These are phyloP conservation scores for Hemisphaericaspora lyxosophila DNA, from an alignment of 1,139 yeast genomes.

Conservation along the genomic window DNA sequence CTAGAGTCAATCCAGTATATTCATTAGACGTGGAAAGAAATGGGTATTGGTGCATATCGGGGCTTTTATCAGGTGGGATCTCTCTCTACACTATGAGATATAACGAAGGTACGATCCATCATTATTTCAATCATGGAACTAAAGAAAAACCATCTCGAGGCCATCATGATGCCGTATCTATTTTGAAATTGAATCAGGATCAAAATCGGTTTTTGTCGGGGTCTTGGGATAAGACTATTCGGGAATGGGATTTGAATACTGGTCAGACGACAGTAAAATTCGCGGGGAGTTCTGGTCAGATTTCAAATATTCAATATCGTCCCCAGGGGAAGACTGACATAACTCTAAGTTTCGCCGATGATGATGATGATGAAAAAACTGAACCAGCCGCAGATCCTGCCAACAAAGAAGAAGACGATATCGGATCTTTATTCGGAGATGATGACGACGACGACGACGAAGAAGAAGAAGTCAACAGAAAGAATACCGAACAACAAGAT, in stretches of 20 bases:
- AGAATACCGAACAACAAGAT: constrained; percentile 23
- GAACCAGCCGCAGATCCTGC: constrained; percentile 2
- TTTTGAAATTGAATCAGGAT: constrained; percentile 57
- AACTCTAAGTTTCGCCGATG: constrained; percentile 18
- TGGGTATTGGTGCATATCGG: constrained; percentile 83
- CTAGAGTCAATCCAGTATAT: constrained; percentile 78
- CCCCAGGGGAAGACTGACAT: constrained; percentile 62
- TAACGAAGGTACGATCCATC: constrained; percentile 78
- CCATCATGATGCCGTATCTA: constrained; percentile 77
- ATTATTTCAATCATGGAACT: constrained; percentile 57
- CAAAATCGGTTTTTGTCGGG: constrained; percentile 75
- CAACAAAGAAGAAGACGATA: constrained; percentile 52
- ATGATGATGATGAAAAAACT: constrained; percentile 13
- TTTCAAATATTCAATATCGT: constrained; percentile 74
- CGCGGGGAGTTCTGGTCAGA: constrained; percentile 68
- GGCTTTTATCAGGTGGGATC: constrained; percentile 83
- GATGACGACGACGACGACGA: constrained; percentile 56
- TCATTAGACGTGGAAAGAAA: constrained; percentile 81
- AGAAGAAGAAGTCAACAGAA: constrained; percentile 18
- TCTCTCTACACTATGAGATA: constrained; percentile 79
- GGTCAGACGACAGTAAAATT: constrained; percentile 57
- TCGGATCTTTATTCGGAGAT: constrained; percentile 80
- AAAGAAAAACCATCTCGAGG: constrained; percentile 24
- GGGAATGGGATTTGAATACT: constrained; percentile 83
- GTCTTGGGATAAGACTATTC: constrained; percentile 80